phyloP scores from a whole-genome alignment of 2,329 filamentous ascomycete species.

The Fusarium gaditjirri region DNA sequence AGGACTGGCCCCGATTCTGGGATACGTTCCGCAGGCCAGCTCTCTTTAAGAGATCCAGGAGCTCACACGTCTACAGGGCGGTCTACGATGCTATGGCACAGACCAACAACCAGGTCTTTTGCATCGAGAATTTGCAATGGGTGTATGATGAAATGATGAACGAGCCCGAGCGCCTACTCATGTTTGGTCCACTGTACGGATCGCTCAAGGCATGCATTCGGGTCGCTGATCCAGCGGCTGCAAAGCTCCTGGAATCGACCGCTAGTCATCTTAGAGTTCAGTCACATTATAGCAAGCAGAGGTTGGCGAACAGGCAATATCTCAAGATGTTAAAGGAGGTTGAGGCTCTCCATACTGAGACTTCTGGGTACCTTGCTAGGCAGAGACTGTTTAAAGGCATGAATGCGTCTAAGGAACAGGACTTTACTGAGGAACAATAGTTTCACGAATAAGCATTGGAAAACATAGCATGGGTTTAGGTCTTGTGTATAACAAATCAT shows the following conservation, averaged over 20 bases:
- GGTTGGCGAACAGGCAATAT: slow-evolving; percentile 48
- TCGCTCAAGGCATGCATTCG: slow-evolving; percentile 65
- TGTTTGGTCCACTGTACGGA: slow-evolving; percentile 56
- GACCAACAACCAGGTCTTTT: slow-evolving; percentile 55
- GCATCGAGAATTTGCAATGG: slow-evolving; percentile 60
- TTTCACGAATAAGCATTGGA: background rate
- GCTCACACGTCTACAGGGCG: slow-evolving; percentile 64
- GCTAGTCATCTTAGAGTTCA: background rate
- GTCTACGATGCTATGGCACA: slow-evolving; percentile 62
- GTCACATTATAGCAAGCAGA: slow-evolving; percentile 27
- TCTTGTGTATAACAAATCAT: slow-evolving; percentile 16
- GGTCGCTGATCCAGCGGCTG: slow-evolving; percentile 63
- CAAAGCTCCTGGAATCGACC: background rate
- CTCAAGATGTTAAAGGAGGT: slow-evolving; percentile 48
- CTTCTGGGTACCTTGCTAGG: slow-evolving; percentile 15
- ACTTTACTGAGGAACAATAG: background rate
- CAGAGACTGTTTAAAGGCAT: background rate
- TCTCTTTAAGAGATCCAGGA: slow-evolving; percentile 59
- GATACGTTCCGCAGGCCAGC: slow-evolving; percentile 67
- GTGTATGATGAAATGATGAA: slow-evolving; percentile 68
- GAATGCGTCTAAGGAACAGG: background rate
- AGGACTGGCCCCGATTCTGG: slow-evolving; percentile 69
- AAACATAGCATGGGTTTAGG: background rate
- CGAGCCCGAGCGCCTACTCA: slow-evolving; percentile 62
- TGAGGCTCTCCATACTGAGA: slow-evolving; percentile 38